Conservation (phyloP, 306 rosid species). For the Rosa persica region DNA sequence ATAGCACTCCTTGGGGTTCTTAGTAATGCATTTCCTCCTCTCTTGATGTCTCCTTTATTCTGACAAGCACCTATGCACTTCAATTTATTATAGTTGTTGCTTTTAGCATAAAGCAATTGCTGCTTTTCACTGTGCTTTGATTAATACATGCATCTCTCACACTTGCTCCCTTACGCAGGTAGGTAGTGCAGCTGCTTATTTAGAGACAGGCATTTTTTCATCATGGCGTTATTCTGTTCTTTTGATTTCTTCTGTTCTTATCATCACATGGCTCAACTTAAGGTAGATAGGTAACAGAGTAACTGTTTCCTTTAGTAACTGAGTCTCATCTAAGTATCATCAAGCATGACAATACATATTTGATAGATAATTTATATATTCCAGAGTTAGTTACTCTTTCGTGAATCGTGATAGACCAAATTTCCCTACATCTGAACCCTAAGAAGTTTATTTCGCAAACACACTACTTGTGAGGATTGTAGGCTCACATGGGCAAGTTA, state of each 20-base stretch:
- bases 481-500: background rate
- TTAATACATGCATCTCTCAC: background rate
- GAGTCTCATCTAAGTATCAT: background rate
- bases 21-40: too few relatives aligned
- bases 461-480: background rate
- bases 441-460: background rate
- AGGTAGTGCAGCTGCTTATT: conserved; percentile 82
- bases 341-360: background rate
- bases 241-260: conserved; percentile 71
- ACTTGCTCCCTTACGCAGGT: conserved; percentile 40
- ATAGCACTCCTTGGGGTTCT: too few relatives aligned
- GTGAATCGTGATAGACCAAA: background rate
- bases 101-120: too few relatives aligned
- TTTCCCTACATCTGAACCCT: background rate
- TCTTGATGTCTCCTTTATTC: too few relatives aligned
- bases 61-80: too few relatives aligned
- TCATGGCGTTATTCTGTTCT: conserved; percentile 51
- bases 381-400: background rate
- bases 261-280: conserved; percentile 88
- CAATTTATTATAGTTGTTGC: too few relatives aligned
- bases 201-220: conserved; percentile 66
- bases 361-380: background rate
- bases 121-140: background rate
- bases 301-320: background rate
- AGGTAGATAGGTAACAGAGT: conserved; percentile 28